Base-by-base conservation (phyloP, 805 yeast genomes). In the Starmerella apis region DNA sequence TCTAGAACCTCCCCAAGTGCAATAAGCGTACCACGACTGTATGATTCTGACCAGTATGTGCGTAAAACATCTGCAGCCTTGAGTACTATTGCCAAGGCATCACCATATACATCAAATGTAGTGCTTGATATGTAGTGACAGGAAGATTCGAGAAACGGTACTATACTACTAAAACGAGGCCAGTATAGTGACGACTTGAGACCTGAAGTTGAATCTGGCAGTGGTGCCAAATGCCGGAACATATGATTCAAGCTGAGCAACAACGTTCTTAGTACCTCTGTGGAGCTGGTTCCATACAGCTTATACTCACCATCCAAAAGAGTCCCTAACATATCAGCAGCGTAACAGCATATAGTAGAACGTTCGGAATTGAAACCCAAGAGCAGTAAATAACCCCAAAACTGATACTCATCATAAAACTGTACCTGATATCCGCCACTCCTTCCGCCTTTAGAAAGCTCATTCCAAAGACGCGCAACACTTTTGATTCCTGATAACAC, bases 371-470 rank as follows among this genome's bases (percentile, higher is more conserved):
- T 38, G 11, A 38, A n/a, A 5, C 43, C 43, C 11, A 38, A 8
- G 3, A 38, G 31, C 18, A 38, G 19, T 3, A 38, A 10, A 24
- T 38, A 38, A 4, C 43, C 43, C 43, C 43, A 38, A 4, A 38
- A 23, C 14, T 23, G 9, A 14, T 38, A 23, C 43, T 22, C 43
- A 7, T 23, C 30, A 38, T 38, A 38, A n/a, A 38, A 38, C 16
- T 38, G 43, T 8, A 38, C 43, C 19, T 38, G 43, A 20, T 23
- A 38, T 6, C 43, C 43, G 25, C 43, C 43, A 24, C n/a, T 24
- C 19, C 14, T 10, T 8, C 19, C 19, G 5, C 30, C 30, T 38
- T 14, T 23, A 6, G 43, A 28, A n/a, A 38, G 31, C 16, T 7
- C 30, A 4, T n/a, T 20, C 43, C 43, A 38, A 3, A 38, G 20